Conservation (phyloP, 2,329 filamentous ascomycete genomes). For the Penicillium brasilianum region DNA sequence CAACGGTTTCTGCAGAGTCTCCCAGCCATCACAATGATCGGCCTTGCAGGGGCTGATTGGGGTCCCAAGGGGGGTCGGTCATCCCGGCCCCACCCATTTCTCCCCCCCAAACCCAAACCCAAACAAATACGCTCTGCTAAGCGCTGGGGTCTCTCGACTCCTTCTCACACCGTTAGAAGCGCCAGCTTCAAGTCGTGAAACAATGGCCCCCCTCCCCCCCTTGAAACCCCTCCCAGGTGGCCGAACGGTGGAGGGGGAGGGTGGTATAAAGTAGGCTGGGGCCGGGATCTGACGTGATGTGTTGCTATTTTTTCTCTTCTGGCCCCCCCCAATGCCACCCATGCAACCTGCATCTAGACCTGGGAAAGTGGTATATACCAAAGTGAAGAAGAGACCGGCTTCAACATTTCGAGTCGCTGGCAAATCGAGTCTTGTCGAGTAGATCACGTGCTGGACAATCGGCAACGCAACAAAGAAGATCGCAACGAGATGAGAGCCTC, state of each 20-base stretch:
- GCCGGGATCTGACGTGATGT: slow-evolving; percentile 11
- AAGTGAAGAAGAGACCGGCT: neutral
- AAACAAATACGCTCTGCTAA: slow-evolving; percentile 4
- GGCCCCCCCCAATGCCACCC: neutral
- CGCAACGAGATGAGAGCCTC: neutral
- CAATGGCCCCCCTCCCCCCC: slow-evolving; percentile 1
- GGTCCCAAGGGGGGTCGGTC: neutral
- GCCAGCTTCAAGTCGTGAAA: slow-evolving; percentile 18
- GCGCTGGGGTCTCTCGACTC: slow-evolving; percentile 9
- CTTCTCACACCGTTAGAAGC: slow-evolving; percentile 13
- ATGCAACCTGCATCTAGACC: neutral
- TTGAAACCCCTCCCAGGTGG: neutral
- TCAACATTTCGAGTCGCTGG: neutral
- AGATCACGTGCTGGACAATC: neutral
- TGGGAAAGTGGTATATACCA: neutral
- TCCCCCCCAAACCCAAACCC: neutral
- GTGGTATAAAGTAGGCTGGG: slow-evolving; percentile 12
- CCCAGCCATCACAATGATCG: slow-evolving; percentile 5
- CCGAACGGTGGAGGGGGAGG: neutral
- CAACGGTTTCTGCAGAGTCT: neutral
- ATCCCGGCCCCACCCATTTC: neutral
- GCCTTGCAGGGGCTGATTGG: neutral
- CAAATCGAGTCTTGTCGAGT: neutral
- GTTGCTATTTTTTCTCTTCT: slow-evolving; percentile 8
- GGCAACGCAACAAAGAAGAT: neutral